Conservation (phyloP, 2,329 filamentous ascomycete genomes). For the Dichotomopilus funicola region DNA sequence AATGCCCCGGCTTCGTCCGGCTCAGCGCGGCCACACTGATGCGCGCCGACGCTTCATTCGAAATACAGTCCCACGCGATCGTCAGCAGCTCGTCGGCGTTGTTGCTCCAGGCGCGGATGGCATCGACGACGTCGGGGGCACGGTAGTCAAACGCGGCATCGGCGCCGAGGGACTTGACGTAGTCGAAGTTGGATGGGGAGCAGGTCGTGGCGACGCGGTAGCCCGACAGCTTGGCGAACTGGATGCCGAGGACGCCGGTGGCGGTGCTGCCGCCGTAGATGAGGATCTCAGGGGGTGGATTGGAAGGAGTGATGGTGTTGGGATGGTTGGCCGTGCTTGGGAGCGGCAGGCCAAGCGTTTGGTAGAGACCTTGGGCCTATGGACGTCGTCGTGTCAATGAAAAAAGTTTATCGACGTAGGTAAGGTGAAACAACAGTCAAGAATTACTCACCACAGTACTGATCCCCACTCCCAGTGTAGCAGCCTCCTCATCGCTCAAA, state of each 20-base stretch:
- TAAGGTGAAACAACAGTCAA: not conserved
- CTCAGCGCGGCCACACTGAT: conserved; percentile 30
- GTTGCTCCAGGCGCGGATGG: conserved; percentile 17
- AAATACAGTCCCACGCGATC: conserved; percentile 34
- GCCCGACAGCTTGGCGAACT: conserved; percentile 38
- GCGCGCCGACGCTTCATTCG: conserved; percentile 21
- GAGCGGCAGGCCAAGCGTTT: conserved; percentile 38
- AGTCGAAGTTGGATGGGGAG: conserved; percentile 34
- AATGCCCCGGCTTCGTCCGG: conserved; percentile 29
- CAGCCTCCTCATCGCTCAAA: conserved; percentile 41
- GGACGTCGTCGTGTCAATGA: not conserved
- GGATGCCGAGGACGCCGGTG: conserved; percentile 46
- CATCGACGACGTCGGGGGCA: conserved; percentile 14
- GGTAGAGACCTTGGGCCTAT: conserved; percentile 43
- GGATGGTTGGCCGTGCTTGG: conserved; percentile 32
- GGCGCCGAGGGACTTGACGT: conserved; percentile 39
- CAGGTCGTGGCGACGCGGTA: conserved; percentile 35
- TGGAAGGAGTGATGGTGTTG: conserved; percentile 27
- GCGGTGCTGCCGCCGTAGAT: conserved; percentile 48
- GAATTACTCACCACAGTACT: conserved; percentile 32
- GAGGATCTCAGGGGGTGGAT: conserved; percentile 28
- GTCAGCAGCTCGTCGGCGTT: conserved; percentile 23
- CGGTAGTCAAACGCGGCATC: conserved; percentile 42
- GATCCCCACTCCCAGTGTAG: conserved; percentile 36
- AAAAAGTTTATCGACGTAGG: too few species aligned